Conservation (phyloP, 2,329 filamentous ascomycete species). For the Ophiosphaerella korrae region DNA sequence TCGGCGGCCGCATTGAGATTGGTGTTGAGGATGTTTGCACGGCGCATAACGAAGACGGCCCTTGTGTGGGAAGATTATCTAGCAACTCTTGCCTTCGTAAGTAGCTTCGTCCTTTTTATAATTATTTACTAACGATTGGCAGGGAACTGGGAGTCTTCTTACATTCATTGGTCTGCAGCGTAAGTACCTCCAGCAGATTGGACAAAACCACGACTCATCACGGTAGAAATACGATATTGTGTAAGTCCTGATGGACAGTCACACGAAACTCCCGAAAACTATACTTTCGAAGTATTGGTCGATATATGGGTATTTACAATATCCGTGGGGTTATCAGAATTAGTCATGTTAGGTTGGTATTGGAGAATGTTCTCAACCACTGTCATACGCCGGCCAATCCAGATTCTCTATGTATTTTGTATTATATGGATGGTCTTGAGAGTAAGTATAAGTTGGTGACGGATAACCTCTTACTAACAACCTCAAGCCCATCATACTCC, state of each 20-base stretch:
- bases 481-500: constrained; percentile 18
- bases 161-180: constrained; percentile 30
- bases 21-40: constrained; percentile 19
- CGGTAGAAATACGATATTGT: constrained; percentile 23
- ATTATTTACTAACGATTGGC: constrained; percentile 4
- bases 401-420: constrained; percentile 16
- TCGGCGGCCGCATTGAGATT: constrained; percentile 24
- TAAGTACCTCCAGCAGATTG: constrained; percentile 4
- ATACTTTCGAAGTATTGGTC: constrained; percentile 23
- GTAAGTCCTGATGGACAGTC: too few relatives aligned
- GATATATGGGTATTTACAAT: constrained; percentile 35
- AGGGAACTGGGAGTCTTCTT: constrained; percentile 22
- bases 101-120: constrained; percentile 1
- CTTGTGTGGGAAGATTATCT: constrained; percentile 30
- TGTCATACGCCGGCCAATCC: constrained; percentile 24
- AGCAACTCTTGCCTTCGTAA: constrained; percentile 27
- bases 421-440: constrained; percentile 22
- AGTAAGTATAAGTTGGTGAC: constrained; percentile 5
- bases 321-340: constrained; percentile 28
- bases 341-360: constrained; percentile 28
- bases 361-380: constrained; percentile 28
- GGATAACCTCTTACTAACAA: background rate
- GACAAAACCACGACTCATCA: constrained; percentile 2
- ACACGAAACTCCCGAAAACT: constrained; percentile 2
- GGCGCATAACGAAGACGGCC: constrained; percentile 14